Evolutionary conservation across 2,329 filamentous ascomycete species (phyloP).

Genomic region (Botrytis porri): DNA sequence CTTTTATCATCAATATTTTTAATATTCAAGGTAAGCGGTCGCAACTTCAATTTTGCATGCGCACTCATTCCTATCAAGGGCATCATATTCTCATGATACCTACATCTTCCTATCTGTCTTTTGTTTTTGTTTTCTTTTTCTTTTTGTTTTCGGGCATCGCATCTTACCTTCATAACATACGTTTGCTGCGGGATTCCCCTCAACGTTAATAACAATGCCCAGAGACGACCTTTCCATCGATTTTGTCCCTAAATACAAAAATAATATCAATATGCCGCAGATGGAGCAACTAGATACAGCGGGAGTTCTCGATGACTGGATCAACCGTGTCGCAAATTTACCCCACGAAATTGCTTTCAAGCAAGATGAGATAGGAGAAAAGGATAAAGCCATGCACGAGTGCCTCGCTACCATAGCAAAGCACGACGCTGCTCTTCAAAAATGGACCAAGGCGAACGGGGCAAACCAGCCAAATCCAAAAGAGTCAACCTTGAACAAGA

Average conservation of each 20-base stretch:
- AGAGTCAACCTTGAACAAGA: constrained; percentile 64
- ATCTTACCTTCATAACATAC: constrained; percentile 3
- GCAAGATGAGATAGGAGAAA: constrained; percentile 78
- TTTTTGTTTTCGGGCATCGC: constrained; percentile 7
- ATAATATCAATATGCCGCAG: constrained; percentile 64
- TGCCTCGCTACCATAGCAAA: constrained; percentile 67
- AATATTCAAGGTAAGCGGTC: constrained; percentile 8
- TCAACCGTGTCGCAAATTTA: constrained; percentile 71
- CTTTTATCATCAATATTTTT: constrained; percentile 8
- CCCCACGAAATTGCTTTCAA: constrained; percentile 80
- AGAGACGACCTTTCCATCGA: constrained; percentile 72
- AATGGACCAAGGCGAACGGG: constrained; percentile 75
- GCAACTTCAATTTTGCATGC: constrained; percentile 16
- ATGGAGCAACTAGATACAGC: constrained; percentile 60
- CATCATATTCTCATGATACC: constrained; percentile 7
- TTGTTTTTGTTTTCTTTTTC: constrained; percentile 11
- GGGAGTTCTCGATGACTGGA: constrained; percentile 75
- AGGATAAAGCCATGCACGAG: constrained; percentile 69
- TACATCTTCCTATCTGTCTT: constrained; percentile 5
- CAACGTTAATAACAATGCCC: constrained; percentile 63
- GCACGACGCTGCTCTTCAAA: constrained; percentile 73
- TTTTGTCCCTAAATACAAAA: constrained; percentile 48
- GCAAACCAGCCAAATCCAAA: constrained; percentile 72
- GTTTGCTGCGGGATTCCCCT: constrained; percentile 21
- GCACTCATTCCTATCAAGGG: constrained; percentile 4